Conservation (phyloP, 108 stramenopile species). For the Bacterosira constricta region DNA sequence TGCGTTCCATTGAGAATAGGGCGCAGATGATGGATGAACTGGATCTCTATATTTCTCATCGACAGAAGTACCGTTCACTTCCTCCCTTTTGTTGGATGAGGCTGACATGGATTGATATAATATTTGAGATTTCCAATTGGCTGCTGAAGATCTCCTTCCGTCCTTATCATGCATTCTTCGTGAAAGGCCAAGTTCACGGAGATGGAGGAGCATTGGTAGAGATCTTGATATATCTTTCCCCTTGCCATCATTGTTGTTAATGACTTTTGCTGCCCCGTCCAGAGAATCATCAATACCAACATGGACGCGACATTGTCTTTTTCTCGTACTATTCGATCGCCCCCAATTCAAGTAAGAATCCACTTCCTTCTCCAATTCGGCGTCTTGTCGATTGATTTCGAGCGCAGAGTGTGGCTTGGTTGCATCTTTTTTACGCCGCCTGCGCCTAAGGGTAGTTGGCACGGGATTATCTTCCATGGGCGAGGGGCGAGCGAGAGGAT, state of each 20-base stretch:
- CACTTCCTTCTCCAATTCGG: constrained; percentile 6
- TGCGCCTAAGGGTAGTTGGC: background rate
- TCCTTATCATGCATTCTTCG: background rate
- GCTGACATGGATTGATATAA: constrained; percentile 1
- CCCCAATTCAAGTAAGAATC: constrained; percentile 1
- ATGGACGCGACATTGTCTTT: background rate
- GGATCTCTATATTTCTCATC: background rate
- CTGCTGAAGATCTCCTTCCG: background rate
- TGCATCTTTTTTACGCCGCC: constrained; percentile 7
- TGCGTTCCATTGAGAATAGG: constrained; percentile 6
- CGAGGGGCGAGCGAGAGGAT: background rate
- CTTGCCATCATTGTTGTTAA: constrained; percentile 5
- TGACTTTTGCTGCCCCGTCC: background rate
- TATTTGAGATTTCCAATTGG: constrained; percentile 9
- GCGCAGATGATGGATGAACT: background rate
- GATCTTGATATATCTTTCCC: constrained; percentile 10
- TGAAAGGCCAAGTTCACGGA: constrained; percentile 25
- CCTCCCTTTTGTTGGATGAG: background rate
- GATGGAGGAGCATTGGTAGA: constrained; percentile 15
- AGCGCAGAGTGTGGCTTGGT: background rate
- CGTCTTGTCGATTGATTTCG: background rate
- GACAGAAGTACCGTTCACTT: background rate
- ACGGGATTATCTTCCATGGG: background rate
- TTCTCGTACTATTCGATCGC: background rate
- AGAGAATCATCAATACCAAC: background rate